Evolutionary conservation across 2,329 filamentous ascomycete genomes (phyloP).

Genomic region (Nigrospora osmanthi): DNA sequence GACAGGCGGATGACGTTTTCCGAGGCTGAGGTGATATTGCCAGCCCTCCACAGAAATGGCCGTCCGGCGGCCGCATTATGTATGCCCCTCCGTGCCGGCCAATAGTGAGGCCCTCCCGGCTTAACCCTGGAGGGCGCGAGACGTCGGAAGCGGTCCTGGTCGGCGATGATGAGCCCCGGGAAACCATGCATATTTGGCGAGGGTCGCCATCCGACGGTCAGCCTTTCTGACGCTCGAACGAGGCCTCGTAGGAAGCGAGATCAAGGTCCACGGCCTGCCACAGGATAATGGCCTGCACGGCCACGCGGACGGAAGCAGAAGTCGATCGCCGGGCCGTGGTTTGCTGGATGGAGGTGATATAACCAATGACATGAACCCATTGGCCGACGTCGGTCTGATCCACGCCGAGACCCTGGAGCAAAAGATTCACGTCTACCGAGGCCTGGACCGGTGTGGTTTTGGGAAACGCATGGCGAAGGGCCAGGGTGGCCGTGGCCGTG

Average conservation of each 20-base stretch:
- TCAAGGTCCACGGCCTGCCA: conserved; percentile 72
- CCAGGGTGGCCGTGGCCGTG: conserved; percentile 50
- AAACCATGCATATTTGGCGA: too few relatives aligned
- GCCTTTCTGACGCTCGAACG: conserved; percentile 23
- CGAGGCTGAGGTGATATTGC: too few relatives aligned
- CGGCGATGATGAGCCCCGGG: too few relatives aligned
- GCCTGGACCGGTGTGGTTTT: conserved; percentile 36
- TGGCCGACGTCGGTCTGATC: conserved; percentile 64
- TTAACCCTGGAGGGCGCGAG: too few relatives aligned
- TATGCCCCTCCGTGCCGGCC: too few relatives aligned
- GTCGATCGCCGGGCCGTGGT: conserved; percentile 1
- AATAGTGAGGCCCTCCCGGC: too few relatives aligned
- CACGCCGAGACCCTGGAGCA: conserved; percentile 57
- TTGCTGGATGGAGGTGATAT: conserved; percentile 40
- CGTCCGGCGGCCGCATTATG: too few relatives aligned
- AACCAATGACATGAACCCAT: conserved; percentile 87
- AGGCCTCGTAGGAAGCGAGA: conserved; percentile 62
- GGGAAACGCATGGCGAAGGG: conserved; percentile 61
- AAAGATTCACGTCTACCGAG: conserved; percentile 61
- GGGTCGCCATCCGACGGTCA: too few relatives aligned
- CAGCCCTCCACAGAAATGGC: too few relatives aligned
- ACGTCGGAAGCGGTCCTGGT: too few relatives aligned
- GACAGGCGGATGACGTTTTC: too few relatives aligned
- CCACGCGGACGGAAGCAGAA: conserved; percentile 16
- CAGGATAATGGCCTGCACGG: conserved; percentile 67